phyloP scores from a whole-genome alignment of 2,329 filamentous ascomycete genomes.

The Aspergillus sclerotialis region DNA sequence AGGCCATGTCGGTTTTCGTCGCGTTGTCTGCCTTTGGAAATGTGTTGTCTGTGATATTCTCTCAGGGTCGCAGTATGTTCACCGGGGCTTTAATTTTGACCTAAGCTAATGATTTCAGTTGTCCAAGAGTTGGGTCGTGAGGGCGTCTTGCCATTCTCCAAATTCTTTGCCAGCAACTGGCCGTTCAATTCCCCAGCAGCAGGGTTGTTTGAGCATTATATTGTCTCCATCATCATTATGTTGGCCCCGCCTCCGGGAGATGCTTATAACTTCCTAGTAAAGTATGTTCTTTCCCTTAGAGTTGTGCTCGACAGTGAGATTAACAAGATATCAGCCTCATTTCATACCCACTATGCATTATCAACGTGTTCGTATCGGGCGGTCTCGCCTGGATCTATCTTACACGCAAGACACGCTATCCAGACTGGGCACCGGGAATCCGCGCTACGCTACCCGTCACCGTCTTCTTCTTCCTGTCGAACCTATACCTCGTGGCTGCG shows the following conservation, averaged over 20 bases:
- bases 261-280: constrained; percentile 57
- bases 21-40: constrained; percentile 56
- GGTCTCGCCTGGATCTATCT: constrained; percentile 44
- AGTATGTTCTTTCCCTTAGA: constrained; percentile 22
- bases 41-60: constrained; percentile 51
- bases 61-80: constrained; percentile 32
- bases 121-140: constrained; percentile 60
- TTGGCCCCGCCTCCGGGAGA: constrained; percentile 60
- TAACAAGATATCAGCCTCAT: constrained; percentile 23
- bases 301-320: background rate
- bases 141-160: constrained; percentile 58
- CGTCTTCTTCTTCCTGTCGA: constrained; percentile 47
- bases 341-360: constrained; percentile 36
- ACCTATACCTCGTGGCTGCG: constrained; percentile 46
- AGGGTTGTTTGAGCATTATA: constrained; percentile 55
- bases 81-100: background rate
- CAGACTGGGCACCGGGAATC: constrained; percentile 44
- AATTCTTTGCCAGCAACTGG: constrained; percentile 62
- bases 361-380: constrained; percentile 46
- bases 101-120: constrained; percentile 16
- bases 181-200: constrained; percentile 61
- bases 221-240: constrained; percentile 59
- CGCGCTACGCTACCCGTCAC: constrained; percentile 44
- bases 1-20: constrained; percentile 55
- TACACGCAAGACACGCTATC: constrained; percentile 28